Evolutionary conservation across 192 early-diverging fungal genomes (phyloP).

Genomic region (Phlyctochytrium arcticum): DNA sequence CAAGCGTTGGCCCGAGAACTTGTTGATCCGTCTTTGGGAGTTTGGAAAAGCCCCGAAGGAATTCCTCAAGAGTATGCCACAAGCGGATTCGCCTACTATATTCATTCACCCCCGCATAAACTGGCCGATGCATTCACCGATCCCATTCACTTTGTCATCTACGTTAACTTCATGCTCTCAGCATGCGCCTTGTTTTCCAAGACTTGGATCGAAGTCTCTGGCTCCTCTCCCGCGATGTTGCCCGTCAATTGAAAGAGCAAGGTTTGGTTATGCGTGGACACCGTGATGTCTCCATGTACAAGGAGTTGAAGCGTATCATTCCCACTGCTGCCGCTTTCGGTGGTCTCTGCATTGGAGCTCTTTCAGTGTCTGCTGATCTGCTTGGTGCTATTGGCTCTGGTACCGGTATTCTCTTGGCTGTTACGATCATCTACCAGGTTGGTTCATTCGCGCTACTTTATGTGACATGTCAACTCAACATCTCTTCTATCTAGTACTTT

Average conservation of each 20-base stretch:
- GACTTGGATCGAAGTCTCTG: conserved; percentile 99
- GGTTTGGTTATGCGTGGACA: conserved; percentile 91
- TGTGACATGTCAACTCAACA: not conserved
- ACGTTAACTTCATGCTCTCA: conserved; percentile 90
- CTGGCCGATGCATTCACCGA: conserved; percentile 79
- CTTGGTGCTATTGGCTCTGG: conserved; percentile 97
- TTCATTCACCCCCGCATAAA: conserved; percentile 93
- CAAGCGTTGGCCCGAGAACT: conserved; percentile 96
- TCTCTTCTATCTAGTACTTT: conserved; percentile 59
- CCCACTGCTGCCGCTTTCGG: conserved; percentile 97
- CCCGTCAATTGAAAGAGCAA: conserved; percentile 97
- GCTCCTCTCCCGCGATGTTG: conserved; percentile 97
- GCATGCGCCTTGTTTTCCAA: conserved; percentile 96
- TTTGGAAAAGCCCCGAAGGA: conserved; percentile 95
- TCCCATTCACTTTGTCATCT: conserved; percentile 93
- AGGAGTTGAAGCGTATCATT: conserved; percentile 99
- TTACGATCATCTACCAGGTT: conserved; percentile 96
- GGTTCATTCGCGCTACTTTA: not conserved
- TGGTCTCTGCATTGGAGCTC: conserved; percentile 91
- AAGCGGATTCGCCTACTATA: conserved; percentile 94
- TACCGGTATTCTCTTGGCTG: conserved; percentile 96
- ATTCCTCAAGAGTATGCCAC: conserved; percentile 91
- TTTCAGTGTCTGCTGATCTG: conserved; percentile 95
- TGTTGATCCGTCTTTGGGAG: conserved; percentile 90
- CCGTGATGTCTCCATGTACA: conserved; percentile 96